Evolutionary conservation across 345 rosid genomes (phyloP).

Genomic region (Gossypium turneri): DNA sequence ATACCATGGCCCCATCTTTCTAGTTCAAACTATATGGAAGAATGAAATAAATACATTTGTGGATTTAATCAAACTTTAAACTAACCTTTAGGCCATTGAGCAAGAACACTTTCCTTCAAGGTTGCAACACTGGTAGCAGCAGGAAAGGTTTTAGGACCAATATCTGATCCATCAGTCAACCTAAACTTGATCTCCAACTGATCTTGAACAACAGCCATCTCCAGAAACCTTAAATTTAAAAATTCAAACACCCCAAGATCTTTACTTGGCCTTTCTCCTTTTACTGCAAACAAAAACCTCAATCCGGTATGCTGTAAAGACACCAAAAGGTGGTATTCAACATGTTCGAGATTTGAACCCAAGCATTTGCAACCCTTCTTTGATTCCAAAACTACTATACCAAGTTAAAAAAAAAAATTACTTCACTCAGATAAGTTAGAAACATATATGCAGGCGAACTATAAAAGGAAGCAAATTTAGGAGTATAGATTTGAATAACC

Average conservation of each 20-base stretch:
- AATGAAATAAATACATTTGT: constrained; percentile 3
- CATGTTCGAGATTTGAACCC: background rate
- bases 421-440: background rate
- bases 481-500: constrained; percentile 4
- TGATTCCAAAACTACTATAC: background rate
- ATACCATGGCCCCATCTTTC: background rate
- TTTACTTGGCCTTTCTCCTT: constrained; percentile 18
- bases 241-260: constrained; percentile 22
- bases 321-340: background rate
- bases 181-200: constrained; percentile 93
- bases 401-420: background rate
- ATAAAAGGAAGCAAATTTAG: constrained; percentile 14
- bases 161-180: constrained; percentile 87
- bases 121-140: constrained; percentile 82
- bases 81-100: constrained; percentile 97
- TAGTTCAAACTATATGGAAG: background rate
- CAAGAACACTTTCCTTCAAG: constrained; percentile 84
- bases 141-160: constrained; percentile 85
- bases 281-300: constrained; percentile 19
- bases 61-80: constrained; percentile 13
- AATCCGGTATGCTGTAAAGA: constrained; percentile 17
- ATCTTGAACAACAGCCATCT: constrained; percentile 76
- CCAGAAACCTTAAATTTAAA: constrained; percentile 23
- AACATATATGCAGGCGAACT: constrained; percentile 4
- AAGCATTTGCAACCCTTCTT: background rate